Evolutionary conservation across 176 grass and related monocot genomes (phyloP).

Genomic region (Urochloa ruziziensis): DNA sequence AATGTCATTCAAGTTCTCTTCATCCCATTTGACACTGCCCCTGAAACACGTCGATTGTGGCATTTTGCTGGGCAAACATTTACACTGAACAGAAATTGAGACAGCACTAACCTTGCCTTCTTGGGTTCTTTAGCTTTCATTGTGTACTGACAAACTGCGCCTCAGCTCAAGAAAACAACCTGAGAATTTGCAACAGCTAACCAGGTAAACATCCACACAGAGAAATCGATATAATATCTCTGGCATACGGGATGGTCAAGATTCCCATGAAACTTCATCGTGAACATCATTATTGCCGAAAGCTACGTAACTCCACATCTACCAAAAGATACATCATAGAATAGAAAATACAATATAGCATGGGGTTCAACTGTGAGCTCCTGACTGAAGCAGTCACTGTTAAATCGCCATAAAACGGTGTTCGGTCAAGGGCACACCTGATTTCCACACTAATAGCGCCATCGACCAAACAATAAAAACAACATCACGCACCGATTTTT

Average conservation of each 20-base stretch:
- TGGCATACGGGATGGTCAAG: background rate
- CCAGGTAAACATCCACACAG: constrained; percentile 1
- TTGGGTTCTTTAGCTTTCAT: constrained; percentile 31
- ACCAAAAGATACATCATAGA: background rate
- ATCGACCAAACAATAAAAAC: background rate
- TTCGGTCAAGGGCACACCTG: background rate
- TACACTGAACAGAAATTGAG: background rate
- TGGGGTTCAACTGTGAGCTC: background rate
- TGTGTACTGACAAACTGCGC: background rate
- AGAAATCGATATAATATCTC: background rate
- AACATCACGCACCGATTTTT: no score
- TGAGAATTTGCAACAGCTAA: constrained; percentile 6
- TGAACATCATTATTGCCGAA: background rate
- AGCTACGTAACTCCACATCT: background rate
- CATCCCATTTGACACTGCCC: constrained; percentile 67
- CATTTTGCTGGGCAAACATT: background rate
- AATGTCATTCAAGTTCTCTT: constrained; percentile 75
- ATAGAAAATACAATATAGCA: background rate
- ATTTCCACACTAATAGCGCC: background rate
- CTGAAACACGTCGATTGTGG: constrained; percentile 15
- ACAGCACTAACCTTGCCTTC: constrained; percentile 16
- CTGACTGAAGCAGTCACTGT: background rate
- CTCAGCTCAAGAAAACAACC: background rate
- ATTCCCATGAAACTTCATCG: background rate
- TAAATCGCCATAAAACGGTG: background rate